These are phyloP conservation scores for Pseudogymnoascus sp. DNA, from an alignment of 2,329 filamentous ascomycete genomes.

Conservation along the genomic window DNA sequence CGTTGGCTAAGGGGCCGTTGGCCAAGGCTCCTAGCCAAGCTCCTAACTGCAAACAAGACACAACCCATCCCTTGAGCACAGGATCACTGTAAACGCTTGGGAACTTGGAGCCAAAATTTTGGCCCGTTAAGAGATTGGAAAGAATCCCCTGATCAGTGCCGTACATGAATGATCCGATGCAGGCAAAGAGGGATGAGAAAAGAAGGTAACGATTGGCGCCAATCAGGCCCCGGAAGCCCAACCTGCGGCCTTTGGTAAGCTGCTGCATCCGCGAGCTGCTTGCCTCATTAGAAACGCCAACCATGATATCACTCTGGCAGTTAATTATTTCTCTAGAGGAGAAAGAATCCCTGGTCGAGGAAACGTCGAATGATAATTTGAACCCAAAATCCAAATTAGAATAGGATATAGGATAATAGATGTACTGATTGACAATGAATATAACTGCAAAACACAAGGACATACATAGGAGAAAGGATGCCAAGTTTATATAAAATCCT, in stretches of 20 bases:
- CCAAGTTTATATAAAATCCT: background rate
- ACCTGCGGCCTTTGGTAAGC: slow-evolving; percentile 3
- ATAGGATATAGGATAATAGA: background rate
- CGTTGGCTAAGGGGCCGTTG: slow-evolving; percentile 52
- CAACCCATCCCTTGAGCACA: slow-evolving; percentile 31
- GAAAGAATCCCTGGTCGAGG: background rate
- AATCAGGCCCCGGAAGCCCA: slow-evolving; percentile 2
- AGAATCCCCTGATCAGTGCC: slow-evolving; percentile 39
- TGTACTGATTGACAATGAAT: background rate
- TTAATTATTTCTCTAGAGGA: background rate
- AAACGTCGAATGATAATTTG: background rate
- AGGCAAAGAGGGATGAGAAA: slow-evolving; percentile 26
- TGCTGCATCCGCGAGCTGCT: slow-evolving; percentile 9
- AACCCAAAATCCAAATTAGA: background rate
- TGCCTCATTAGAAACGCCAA: background rate
- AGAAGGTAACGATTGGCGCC: slow-evolving; percentile 4
- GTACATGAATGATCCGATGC: slow-evolving; percentile 32
- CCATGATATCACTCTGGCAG: background rate
- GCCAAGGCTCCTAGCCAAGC: slow-evolving; percentile 63
- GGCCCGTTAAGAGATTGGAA: slow-evolving; percentile 35
- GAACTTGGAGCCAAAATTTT: slow-evolving; percentile 32
- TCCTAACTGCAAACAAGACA: slow-evolving; percentile 61
- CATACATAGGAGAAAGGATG: background rate
- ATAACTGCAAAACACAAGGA: background rate
- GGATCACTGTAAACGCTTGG: slow-evolving; percentile 34